Evolutionary conservation across 768 basidiomycete genomes (phyloP).

Genomic region (Holtermannia corniformis): DNA sequence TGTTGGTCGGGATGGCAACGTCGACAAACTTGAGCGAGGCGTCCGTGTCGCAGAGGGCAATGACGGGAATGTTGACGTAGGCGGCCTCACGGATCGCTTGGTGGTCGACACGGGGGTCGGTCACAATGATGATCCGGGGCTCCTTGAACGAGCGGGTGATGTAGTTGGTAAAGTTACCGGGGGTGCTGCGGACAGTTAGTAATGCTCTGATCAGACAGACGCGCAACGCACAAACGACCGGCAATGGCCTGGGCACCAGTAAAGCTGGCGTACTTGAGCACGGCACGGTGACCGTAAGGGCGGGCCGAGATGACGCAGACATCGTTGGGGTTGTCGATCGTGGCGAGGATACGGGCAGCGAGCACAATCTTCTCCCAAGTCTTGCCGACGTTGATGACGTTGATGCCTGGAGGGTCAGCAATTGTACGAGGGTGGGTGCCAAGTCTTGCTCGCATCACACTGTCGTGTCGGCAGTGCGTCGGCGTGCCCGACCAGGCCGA

Average conservation of each 20-base stretch:
- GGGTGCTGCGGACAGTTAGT: constrained; percentile 51
- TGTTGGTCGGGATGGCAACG: constrained; percentile 97
- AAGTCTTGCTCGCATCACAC: too few relatives aligned
- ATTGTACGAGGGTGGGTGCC: neutral
- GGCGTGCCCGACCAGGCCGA: too few relatives aligned
- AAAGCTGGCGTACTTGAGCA: constrained; percentile 96
- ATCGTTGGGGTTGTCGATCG: constrained; percentile 96
- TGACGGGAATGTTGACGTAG: constrained; percentile 99
- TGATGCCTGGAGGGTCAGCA: constrained; percentile 58
- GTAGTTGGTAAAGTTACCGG: constrained; percentile 98
- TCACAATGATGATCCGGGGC: constrained; percentile 94
- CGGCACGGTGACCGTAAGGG: constrained; percentile 97
- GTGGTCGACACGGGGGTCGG: constrained; percentile 98
- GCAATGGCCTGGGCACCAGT: constrained; percentile 98
- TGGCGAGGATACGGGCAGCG: constrained; percentile 93
- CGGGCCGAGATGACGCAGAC: constrained; percentile 97
- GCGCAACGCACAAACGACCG: too few relatives aligned
- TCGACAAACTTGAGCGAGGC: constrained; percentile 96
- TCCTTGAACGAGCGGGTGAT: constrained; percentile 99
- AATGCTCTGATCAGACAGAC: constrained; percentile 1
- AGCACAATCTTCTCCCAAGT: constrained; percentile 99
- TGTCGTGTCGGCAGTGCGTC: too few relatives aligned
- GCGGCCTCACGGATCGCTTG: constrained; percentile 99
- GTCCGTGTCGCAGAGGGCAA: constrained; percentile 97
- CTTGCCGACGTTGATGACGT: constrained; percentile 97